Evolutionary conservation across 345 rosid species (phyloP), one percentile per base, ranked within the genome.

Genomic region (Camelina hispida): DNA sequence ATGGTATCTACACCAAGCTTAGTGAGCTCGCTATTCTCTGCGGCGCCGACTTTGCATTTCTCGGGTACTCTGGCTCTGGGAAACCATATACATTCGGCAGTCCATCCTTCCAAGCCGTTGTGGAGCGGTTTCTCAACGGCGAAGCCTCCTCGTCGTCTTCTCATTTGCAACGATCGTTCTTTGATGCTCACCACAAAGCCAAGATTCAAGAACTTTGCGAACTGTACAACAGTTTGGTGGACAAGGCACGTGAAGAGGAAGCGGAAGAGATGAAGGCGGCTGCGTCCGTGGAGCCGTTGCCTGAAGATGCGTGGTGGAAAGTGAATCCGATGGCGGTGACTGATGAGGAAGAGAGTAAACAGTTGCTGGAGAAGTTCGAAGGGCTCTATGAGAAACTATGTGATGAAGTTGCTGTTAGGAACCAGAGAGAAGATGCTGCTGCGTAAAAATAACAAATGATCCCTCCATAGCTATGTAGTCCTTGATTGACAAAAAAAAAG

Each of bases 61-160:
- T 69, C 9, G 28, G 57, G 0, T 62, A 32, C 22, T 68, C 74
- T 1, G 20, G 56, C 9, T 9, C 74, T 0, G 69, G 74, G 0
- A 76, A 76, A 9, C 75, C 80, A 6, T 70, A 44, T 35, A 56
- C 76, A 7, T 63, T 77, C 34, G 66, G 71, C 0, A 62, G 16
- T 16, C 76, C 75, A 0, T 77, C 80, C 1, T 70, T 77, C 7
- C 28, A 48, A 14, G 40, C 32, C 10, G 75, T 77, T 4, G 59
- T 52, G 0, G 7, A 70, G 40, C 35, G 75, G 7, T 77, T 69
- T 48, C 53, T 70, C 23, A 30, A 35, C 16, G 35, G 23, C 9
- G 44, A 51, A 22, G 16, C 46, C 5, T 52, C 25, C 0, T 62
- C 52, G 6, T 18, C 76, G 4, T 30, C 54, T 7, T 35, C 38